These are phyloP conservation scores for Carallia brachiata DNA, from an alignment of 345 rosid genomes.

Conservation along the genomic window DNA sequence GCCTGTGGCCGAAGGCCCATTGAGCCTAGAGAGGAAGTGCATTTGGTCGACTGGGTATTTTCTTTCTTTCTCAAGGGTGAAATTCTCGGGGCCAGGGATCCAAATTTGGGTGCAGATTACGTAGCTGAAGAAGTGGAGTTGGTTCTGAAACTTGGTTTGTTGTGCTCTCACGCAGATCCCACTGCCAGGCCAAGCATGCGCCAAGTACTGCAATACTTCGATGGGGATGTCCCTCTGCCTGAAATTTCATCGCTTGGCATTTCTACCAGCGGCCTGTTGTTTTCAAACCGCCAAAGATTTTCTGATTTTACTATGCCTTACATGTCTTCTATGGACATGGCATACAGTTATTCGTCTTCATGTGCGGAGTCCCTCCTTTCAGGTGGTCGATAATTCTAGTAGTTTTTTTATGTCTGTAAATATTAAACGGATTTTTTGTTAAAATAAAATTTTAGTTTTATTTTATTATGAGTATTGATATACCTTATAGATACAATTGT, in stretches of 20 bases:
- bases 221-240: conserved; percentile 42
- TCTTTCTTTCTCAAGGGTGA: conserved; percentile 12
- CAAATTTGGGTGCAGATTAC: conserved; percentile 34
- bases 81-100: conserved; percentile 23
- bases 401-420: background rate
- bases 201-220: conserved; percentile 46
- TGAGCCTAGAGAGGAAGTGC: conserved; percentile 24
- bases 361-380: conserved; percentile 54
- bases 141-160: conserved; percentile 59
- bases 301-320: conserved; percentile 37
- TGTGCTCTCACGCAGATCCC: conserved; percentile 52
- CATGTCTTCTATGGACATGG: conserved; percentile 33
- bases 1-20: conserved; percentile 56
- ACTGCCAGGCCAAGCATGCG: conserved; percentile 57
- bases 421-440: background rate
- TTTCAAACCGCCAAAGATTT: conserved; percentile 37
- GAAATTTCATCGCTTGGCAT: conserved; percentile 37
- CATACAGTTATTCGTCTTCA: conserved; percentile 36
- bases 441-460: background rate
- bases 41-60: conserved; percentile 24
- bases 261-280: conserved; percentile 33
- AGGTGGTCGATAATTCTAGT: conserved; percentile 41
- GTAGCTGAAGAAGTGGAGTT: conserved; percentile 43
- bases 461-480: too few species aligned
- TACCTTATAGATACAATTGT: too few species aligned